Base-by-base conservation (phyloP, 495 filamentous ascomycete species). In the Xylaria longipes region DNA sequence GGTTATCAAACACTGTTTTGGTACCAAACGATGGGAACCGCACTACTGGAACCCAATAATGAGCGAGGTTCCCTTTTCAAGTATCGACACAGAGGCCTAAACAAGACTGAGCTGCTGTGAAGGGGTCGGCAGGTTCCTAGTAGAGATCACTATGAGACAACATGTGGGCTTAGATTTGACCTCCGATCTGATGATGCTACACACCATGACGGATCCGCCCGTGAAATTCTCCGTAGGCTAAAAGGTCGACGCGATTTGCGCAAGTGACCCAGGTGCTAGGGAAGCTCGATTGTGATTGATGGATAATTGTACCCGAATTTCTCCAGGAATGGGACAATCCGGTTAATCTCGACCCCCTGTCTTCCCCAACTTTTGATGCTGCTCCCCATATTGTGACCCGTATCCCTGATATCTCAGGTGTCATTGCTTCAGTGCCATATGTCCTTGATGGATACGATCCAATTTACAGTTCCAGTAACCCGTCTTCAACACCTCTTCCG, bases 151-250 rank as follows among this genome's bases (percentile, higher is more conserved):
- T 56, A 4, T 25, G 25, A 31, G 25, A 6, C 50, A 25, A 29
- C 25, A 56, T 25, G 25, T 56, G 11, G 50, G 50, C 25, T 22
- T 45, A 64, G 37, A 8, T 0, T 15, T 62, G n/a, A 14, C 35
- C 22, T 64, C 41, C 14, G 22, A 22, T 45, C 61, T 64, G 27
- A n/a, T 64, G 50, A 56, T 60, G 9, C 56, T 35, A 37, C 56
- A n/a, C 56, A 27, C 37, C 35, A 37, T 41, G 65, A 27, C 65
- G 65, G 65, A 67, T 43, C 46, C 17, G 65, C 25, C 46, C 33
- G 33, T 56, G 45, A 56, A 67, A 67, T 56, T 56, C 65, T 67
- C 65, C 67, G 41, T 69, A 69, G 54, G 52, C 41, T 69, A 69
- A 61, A 61, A 69, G 8, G 57, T 35, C 43, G 33, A 50, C 15